A percentile compares a stretch with the other conserved stretches of the same genome.
phyloP scores from a whole-genome alignment of 768 basidiomycete species.

The Amyloporia xantha region DNA sequence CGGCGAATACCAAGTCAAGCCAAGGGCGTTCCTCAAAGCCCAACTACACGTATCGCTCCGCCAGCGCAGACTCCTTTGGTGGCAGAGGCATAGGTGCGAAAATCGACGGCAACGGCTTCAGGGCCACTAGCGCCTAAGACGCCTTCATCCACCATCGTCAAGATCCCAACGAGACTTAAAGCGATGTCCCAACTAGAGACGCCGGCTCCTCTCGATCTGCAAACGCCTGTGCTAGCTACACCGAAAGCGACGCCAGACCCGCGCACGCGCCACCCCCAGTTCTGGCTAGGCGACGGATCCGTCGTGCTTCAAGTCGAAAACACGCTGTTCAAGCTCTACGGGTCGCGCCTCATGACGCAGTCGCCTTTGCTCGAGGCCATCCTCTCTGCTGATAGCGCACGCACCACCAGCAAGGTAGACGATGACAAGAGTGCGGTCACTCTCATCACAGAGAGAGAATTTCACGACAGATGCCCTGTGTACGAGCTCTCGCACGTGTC shows the following conservation, averaged over 20 bases:
- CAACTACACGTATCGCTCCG: too few relatives aligned
- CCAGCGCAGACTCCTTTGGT: too few relatives aligned
- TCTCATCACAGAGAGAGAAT: not conserved
- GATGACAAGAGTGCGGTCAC: not conserved
- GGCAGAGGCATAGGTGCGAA: too few relatives aligned
- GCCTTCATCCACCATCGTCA: too few relatives aligned
- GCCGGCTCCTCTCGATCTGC: not conserved
- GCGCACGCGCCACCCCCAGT: conserved; percentile 10
- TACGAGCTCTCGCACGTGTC: conserved; percentile 20
- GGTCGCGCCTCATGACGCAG: conserved; percentile 23
- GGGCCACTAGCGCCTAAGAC: too few relatives aligned
- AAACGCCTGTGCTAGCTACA: not conserved
- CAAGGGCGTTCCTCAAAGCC: too few relatives aligned
- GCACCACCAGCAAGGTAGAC: not conserved
- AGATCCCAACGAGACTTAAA: too few relatives aligned
- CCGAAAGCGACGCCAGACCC: not conserved
- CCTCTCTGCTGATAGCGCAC: not conserved
- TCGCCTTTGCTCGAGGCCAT: conserved; percentile 27
- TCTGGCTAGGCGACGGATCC: conserved; percentile 32
- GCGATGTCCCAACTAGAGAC: too few relatives aligned
- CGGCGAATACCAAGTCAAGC: too few relatives aligned
- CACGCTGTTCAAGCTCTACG: conserved; percentile 29
- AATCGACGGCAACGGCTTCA: too few relatives aligned
- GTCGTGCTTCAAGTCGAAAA: conserved; percentile 28
- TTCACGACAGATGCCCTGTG: conserved; percentile 15